These are phyloP conservation scores for Aspergillus japonicus DNA, from an alignment of 2,329 filamentous ascomycete genomes.

Conservation along the genomic window DNA sequence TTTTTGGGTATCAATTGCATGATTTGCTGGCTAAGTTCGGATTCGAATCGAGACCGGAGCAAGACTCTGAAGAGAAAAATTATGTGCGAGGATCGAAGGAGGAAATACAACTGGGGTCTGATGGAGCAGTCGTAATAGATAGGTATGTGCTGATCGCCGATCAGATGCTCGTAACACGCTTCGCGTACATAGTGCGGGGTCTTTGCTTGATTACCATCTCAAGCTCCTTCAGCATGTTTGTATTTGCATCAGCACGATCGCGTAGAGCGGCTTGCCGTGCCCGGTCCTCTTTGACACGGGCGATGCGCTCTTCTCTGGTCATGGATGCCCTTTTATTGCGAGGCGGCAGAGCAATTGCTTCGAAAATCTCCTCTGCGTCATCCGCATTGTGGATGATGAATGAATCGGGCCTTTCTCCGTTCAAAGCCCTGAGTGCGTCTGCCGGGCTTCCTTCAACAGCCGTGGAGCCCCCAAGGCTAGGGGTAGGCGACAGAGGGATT, in stretches of 20 bases:
- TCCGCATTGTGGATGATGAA: conserved; percentile 30
- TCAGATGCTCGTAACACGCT: conserved; percentile 47
- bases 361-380: conserved; percentile 77
- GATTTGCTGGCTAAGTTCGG: conserved; percentile 16
- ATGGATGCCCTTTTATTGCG: conserved; percentile 65
- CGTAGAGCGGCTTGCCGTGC: conserved; percentile 68
- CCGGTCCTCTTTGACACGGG: conserved; percentile 84
- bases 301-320: conserved; percentile 81
- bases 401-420: conserved; percentile 57
- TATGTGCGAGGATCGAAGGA: conserved; percentile 8
- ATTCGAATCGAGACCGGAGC: conserved; percentile 13
- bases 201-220: conserved; percentile 78
- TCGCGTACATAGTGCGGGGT: conserved; percentile 40
- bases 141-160: not conserved
- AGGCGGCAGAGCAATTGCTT: conserved; percentile 76
- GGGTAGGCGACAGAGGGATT: conserved; percentile 46
- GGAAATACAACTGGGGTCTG: not conserved
- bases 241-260: conserved; percentile 76
- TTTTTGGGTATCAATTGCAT: conserved; percentile 35
- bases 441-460: conserved; percentile 58
- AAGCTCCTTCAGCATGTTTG: conserved; percentile 87
- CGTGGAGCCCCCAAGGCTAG: conserved; percentile 47
- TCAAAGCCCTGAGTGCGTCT: conserved; percentile 75
- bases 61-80: not conserved
- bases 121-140: not conserved